Evolutionary conservation across 2,329 filamentous ascomycete genomes (phyloP), one percentile per base, ranked within the genome.

Genomic region (Ophiostoma populinum): DNA sequence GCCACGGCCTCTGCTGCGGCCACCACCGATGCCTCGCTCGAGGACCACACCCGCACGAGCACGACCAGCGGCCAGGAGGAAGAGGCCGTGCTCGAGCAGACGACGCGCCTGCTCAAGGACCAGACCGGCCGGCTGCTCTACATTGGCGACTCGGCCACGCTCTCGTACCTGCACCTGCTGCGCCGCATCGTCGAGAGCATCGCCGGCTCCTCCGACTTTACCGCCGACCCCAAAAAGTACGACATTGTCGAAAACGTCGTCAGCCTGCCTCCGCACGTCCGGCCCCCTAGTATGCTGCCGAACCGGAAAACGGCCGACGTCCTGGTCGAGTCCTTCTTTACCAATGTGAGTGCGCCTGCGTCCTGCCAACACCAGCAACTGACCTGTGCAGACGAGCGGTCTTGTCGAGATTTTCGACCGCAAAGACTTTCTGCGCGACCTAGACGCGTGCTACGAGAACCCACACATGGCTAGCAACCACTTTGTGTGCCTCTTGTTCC

Each of bases 61-160:
- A 57, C 54, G 25, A 49, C 49, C 16, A 63, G 58, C 41, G 61
- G 57, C 2, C 52, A 56, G 24, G 66, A 67, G 25, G 67, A 74
- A 41, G 69, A 74, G 45, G 61, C 66, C 4, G 60, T 65, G 18
- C 56, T 72, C 18, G 63, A 64, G 41, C 61, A 62, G 8, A 59
- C 67, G 40, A 61, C 62, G 20, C 58, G 68, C 41, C 70, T 76
- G 65, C 53, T 76, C 25, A 61, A 69, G 44, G 70, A 76, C 46
- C 61, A 61, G 9, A 68, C 62, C 0, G 68, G 69, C 8, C 58
- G 67, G 44, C 52, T 73, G 22, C 54, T 71, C 17, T 75, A 74
- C 41, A 58, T 75, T 40, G 71, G 72, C n/a, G 67, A 75, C 42
- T 70, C 72, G 2, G 69, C 70, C 1, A 68, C 67, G 0, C 53